Evolutionary conservation across 768 basidiomycete species (phyloP), one percentile per base, ranked within the genome.

Genomic region (Rhodosporidiobolus sp.): DNA sequence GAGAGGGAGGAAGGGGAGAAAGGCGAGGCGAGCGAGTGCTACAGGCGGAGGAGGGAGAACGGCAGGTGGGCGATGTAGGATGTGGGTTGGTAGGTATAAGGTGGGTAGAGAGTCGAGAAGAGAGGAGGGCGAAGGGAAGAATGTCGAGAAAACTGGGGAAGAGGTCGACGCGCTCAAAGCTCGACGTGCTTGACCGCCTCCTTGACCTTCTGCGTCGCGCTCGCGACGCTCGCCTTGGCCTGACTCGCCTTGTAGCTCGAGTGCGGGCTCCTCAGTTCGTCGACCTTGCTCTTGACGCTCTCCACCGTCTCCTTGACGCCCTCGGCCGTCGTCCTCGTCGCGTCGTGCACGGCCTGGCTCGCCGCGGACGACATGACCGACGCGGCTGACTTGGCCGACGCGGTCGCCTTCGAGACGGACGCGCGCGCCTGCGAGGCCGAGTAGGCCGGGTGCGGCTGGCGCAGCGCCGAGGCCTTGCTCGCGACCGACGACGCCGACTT

Each of bases 391-490:
- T 67, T 66, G 65, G 64, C 53, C 17, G 32, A n/a, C 10, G 28
- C 64, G 5, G 54, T 57, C 20, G 19, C 54, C 20, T 35, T 43
- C 8, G 26, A 28, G 5, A 30, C 53, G 30, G 26, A 17, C 11
- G 63, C 63, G 7, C n/a, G 16, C 24, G 26, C 63, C 22, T 26
- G 53, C 11, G 65, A 63, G 30, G 63, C 63, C 19, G 54, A 4
- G 70, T 63, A 72, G n/a, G 65, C 55, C 12, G 70, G 49, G 35
- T 72, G 70, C 19, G 70, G 70, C 22, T 60, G n/a, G 17, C 12
- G 35, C 43, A 72, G 59, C 1, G 65, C 57, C 9, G 28, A 12
- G 3, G 63, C 34, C 10, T 6, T 8, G 32, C 28, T 57, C 34
- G 56, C 59, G 45, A 26, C 38, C 26, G 35, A 43, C 35, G n/a